These are phyloP conservation scores for Penicillium sp. DNA, from an alignment of 2,329 filamentous ascomycete species.

Conservation along the genomic window DNA sequence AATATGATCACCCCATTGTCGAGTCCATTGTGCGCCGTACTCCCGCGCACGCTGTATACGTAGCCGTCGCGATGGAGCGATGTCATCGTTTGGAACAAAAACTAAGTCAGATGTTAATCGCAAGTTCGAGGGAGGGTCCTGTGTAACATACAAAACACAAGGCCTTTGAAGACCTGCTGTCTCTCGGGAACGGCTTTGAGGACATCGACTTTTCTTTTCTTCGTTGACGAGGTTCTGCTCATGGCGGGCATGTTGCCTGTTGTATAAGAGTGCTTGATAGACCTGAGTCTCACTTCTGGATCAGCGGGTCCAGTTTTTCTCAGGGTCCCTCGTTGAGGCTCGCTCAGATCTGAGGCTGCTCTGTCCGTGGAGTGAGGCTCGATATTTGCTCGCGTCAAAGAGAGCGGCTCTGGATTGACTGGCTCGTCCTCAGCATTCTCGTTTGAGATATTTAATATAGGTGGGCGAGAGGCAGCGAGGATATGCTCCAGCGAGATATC, in stretches of 20 bases:
- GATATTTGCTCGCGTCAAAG: conserved; percentile 11
- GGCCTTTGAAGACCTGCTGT: conserved; percentile 62
- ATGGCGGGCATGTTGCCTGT: conserved; percentile 19
- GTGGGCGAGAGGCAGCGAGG: conserved; percentile 14
- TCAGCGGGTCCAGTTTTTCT: neutral
- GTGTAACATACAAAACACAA: conserved; percentile 60
- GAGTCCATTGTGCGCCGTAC: conserved; percentile 74
- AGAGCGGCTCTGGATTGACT: neutral
- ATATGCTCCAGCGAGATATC: conserved; percentile 24
- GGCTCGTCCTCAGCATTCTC: neutral
- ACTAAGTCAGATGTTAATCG: conserved; percentile 39
- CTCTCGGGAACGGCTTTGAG: conserved; percentile 56
- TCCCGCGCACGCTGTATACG: conserved; percentile 77
- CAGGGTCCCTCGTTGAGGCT: neutral
- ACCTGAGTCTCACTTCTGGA: neutral
- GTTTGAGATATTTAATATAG: neutral
- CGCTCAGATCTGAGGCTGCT: neutral
- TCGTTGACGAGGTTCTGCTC: conserved; percentile 17
- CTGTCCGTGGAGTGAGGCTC: conserved; percentile 10
- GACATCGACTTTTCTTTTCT: conserved; percentile 38
- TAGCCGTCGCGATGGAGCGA: conserved; percentile 66
- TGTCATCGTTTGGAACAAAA: conserved; percentile 82
- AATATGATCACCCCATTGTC: conserved; percentile 58
- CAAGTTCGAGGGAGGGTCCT: neutral
- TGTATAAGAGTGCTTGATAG: conserved; percentile 17